A percentile compares a stretch with the other conserved stretches of the same genome.
These are phyloP conservation scores for Hirsutella thompsonii DNA, from an alignment of 2,329 filamentous ascomycete genomes.

Conservation along the genomic window DNA sequence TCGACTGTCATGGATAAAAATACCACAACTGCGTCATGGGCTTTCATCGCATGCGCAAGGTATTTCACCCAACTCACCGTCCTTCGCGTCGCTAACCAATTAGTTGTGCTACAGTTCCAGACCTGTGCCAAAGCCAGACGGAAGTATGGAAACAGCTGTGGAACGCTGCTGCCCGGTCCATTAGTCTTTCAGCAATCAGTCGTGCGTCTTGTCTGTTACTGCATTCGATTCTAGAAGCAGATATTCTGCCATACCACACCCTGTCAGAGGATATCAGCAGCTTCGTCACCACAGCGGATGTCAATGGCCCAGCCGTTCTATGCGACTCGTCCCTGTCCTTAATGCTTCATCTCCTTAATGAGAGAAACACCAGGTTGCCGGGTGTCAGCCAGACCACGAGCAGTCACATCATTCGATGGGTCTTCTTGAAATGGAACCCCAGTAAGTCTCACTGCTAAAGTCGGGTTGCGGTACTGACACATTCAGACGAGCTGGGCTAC, in stretches of 20 bases:
- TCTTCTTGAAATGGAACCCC: constrained; percentile 71
- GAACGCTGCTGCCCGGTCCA: constrained; percentile 58
- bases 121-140: constrained; percentile 19
- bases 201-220: constrained; percentile 68
- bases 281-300: constrained; percentile 63
- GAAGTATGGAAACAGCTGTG: constrained; percentile 59
- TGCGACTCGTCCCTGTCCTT: constrained; percentile 69
- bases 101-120: constrained; percentile 17
- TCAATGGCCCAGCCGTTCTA: constrained; percentile 66
- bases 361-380: constrained; percentile 54
- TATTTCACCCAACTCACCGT: constrained; percentile 19
- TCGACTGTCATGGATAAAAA: constrained; percentile 58
- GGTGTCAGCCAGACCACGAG: constrained; percentile 54
- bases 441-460: constrained; percentile 36
- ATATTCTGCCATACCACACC: constrained; percentile 53
- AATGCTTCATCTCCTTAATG: constrained; percentile 55
- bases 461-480: not conserved
- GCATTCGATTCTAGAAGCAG: constrained; percentile 49
- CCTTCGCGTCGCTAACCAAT: constrained; percentile 8
- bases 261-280: constrained; percentile 58
- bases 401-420: constrained; percentile 67
- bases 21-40: constrained; percentile 58
- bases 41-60: constrained; percentile 72
- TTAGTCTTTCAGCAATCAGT: constrained; percentile 58
- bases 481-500: constrained; percentile 50